Base-by-base conservation (phyloP, 108 stramenopile species). In the Phaeodactylum tricornutum region DNA sequence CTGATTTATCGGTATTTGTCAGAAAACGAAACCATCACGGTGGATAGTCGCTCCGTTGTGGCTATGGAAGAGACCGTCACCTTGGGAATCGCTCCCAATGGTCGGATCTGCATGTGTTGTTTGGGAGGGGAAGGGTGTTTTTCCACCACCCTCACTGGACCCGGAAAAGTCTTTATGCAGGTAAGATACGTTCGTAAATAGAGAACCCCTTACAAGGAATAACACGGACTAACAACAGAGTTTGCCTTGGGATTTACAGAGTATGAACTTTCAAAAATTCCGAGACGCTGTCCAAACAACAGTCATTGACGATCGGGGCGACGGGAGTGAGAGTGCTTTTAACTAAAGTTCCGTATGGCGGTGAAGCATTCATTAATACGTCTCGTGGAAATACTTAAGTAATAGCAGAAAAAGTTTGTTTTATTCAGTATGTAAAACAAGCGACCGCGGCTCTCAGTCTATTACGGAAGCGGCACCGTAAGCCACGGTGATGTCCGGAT, bases 401-500 rank as follows among this genome's bases (percentile, higher is more conserved):
- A n/a, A n/a, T n/a, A n/a, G n/a, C n/a, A n/a, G n/a, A n/a, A n/a
- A n/a, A n/a, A n/a, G n/a, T n/a, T n/a, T n/a, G n/a, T n/a, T n/a
- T n/a, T n/a, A n/a, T n/a, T n/a, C n/a, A n/a, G n/a, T n/a, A n/a
- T n/a, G n/a, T n/a, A n/a, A n/a, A n/a, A n/a, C n/a, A n/a, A n/a
- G n/a, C n/a, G n/a, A n/a, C n/a, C n/a, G n/a, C n/a, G n/a, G n/a
- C n/a, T n/a, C n/a, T 90, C 79, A 98, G 40, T 98, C 92, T 46
- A 94, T 84, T 0, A 98, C 93, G 15, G 91, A 91, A 19, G 97
- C 97, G 30, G 95, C 94, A 36, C 97, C 97, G 51, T 89, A 88
- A 2, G 97, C 97, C 11, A 98, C 97, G 16, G 95, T 96, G 2
- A 98, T 39, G 66, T 98, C 97, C 22, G 97, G 97, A 64, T 98